Conservation (phyloP, 208 protist species). For the Trypanosoma scelopori region DNA sequence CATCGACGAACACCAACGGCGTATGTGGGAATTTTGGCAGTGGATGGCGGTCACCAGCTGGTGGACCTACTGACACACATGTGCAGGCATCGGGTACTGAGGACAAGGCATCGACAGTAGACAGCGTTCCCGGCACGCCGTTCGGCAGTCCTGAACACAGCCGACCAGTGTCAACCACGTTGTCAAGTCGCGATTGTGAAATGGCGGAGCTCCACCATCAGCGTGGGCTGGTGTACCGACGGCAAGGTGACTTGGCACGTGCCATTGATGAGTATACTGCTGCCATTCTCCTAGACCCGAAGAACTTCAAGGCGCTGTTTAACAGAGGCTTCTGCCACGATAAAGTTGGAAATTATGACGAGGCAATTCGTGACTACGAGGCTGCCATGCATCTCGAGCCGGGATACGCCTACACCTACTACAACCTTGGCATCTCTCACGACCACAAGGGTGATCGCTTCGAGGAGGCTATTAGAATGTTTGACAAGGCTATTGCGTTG, state of each 20-base stretch:
- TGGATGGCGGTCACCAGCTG: background rate
- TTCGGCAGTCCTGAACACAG: slow-evolving; percentile 2
- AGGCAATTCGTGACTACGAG: slow-evolving; percentile 78
- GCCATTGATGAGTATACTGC: slow-evolving; percentile 84
- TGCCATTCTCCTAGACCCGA: slow-evolving; percentile 66
- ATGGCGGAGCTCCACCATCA: slow-evolving; percentile 64
- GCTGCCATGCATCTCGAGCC: slow-evolving; percentile 66
- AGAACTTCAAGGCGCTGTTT: slow-evolving; percentile 89
- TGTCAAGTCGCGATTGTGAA: slow-evolving; percentile 11
- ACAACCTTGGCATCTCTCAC: slow-evolving; percentile 89
- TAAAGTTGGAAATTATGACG: slow-evolving; percentile 57
- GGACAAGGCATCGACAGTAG: background rate
- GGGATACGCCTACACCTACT: slow-evolving; percentile 81
- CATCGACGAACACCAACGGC: background rate
- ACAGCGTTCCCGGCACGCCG: background rate
- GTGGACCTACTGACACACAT: background rate
- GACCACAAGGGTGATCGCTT: slow-evolving; percentile 60
- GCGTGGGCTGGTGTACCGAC: slow-evolving; percentile 61
- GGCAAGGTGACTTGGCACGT: slow-evolving; percentile 56
- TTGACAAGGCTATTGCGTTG: slow-evolving; percentile 68
- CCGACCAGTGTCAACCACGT: background rate
- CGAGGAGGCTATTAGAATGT: slow-evolving; percentile 57
- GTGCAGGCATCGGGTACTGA: background rate
- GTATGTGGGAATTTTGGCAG: background rate
- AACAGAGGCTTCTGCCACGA: slow-evolving; percentile 87